Evolutionary conservation across 495 filamentous ascomycete species (phyloP), one percentile per base, ranked within the genome.

Genomic region (Mytilinidion resinicola): DNA sequence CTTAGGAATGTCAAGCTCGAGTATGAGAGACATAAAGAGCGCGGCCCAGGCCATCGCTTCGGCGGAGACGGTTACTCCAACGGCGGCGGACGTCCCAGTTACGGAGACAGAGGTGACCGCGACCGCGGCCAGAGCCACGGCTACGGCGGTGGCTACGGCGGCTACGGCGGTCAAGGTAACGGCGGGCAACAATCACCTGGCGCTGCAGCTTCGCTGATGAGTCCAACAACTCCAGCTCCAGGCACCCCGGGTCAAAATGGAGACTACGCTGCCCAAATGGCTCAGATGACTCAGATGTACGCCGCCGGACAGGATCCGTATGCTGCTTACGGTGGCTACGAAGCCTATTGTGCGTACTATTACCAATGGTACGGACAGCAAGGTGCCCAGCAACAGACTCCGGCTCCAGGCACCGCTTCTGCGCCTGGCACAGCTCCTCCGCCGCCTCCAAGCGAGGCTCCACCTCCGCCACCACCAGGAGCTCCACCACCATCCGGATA

Each of bases 11-110:
- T 98, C 14, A 83, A 82, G 60, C 80, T 88, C 51, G 83, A 91
- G 62, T 96, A 96, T 66, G 85, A 96, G 65, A 80, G 82, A 19
- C 95, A 93, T 76, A 97, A 96, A 73, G 84, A 82, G 60, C 86
- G 90, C 21, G 88, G 88, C 9, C 83, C 82, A 25, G 88, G 87
- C 47, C 59, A 65, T 34, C 50, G 65, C 36, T 58, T 67, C 37
- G 68, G 72, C 25, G 58, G 67, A 36, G 57, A 55, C 7, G 59
- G 60, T n/a, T 33, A 48, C 14, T 61, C 65, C 51, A 59, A 63
- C 17, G 46, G 17, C 21, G 46, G 72, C 41, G 70, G 69, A 38
- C 67, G 68, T 20, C 56, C 51, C 35, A 60, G 62, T 9, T 52
- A 66, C 49, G 60, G 54, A 35, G 49, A 59, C 34, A 55, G 57